Base-by-base conservation (phyloP, 768 basidiomycete species). In the Amanita brunnescens region DNA sequence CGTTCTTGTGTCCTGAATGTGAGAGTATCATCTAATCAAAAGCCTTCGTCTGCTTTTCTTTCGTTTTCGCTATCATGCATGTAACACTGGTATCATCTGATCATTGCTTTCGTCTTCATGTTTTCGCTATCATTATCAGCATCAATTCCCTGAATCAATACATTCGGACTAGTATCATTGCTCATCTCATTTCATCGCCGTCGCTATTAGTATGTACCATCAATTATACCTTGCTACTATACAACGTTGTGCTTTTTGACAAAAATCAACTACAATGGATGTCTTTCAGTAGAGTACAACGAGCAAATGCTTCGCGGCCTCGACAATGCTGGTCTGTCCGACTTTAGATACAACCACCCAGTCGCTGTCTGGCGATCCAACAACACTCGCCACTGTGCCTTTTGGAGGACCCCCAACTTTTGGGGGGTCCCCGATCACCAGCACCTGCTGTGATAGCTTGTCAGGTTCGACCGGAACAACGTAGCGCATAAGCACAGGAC, bases 381-480 rank as follows among this genome's bases (percentile, higher is more conserved):
- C 62, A 52, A 81, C 63, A 35, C 75, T 67, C 52, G 80, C 71
- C 49, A 71, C 69, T 18, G 60, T 61, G 14, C 77, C 78, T 55
- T 66, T 74, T 33, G 63, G 54, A 16, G 58, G 51, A 1, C 78
- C 81, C 5, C n/a, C n/a, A n/a, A n/a, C 78, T 55, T 66, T 74
- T 33, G 63, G 54, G n/a, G 58, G 51, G 1, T 78, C 81, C 5
- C 69, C 67, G 47, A 81, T 62, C 18, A 73, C 69, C 37, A 85
- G 54, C 5, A 79, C 83, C 34, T 70, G 70, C 38, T 82, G 75
- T 6, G 70, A 73, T 42, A 53, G 59, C 35, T 58, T 56, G 14
- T 49, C 58, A 8, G 68, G 68, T 37, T 57, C 49, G 26, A 64
- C 59, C 14, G 69, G 64, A 2, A 53, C 46, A 40, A 71, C 60